Evolutionary conservation across 805 yeast genomes (phyloP), one percentile per base, ranked within the genome.

Genomic region (Saturnispora mendoncae): DNA sequence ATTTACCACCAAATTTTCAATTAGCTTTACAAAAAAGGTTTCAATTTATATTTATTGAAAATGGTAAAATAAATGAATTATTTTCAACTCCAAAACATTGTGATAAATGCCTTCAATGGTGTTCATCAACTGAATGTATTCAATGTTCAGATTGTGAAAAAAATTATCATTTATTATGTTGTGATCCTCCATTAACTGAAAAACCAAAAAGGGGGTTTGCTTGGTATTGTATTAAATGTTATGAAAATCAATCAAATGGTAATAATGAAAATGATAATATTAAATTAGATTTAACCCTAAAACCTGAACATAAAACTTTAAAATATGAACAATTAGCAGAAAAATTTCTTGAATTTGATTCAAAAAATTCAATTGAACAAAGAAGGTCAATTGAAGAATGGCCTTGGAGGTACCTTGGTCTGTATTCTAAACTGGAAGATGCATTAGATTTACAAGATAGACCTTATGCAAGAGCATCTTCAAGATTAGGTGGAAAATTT

Each of bases 181-280:
- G 87, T 36, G 84, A 81, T 46, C 96, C 96, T 1, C 96, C 96
- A 1, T 60, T 86, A 30, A 57, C 73, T 39, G 74, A 74, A 47
- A 84, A 84, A 53, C 96, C 95, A 1, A 78, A 84, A 33, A 65
- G 94, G 43, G 95, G 95, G 1, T 83, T 85, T 55, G 84, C 86
- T 7, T 88, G 96, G 96, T 72, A 85, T 20, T 87, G 97, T 65
- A 88, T 84, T 23, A 57, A 65, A 4, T 87, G 97, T 62, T 69
- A 80, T n/a, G 72, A 75, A 49, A 69, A 65, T 25, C 71, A 72
- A 39, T 81, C 20, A 15, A 17, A 13, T 25, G 39, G 15, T 4
- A 26, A 18, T 6, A 18, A 15, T 14, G 33, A 27, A 28, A 30
- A 30, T 30, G 14, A 13, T 3, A 14, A 78, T 46, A 57, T 61